Base-by-base conservation (phyloP, 495 filamentous ascomycete genomes). In the Xylaria palmicola region DNA sequence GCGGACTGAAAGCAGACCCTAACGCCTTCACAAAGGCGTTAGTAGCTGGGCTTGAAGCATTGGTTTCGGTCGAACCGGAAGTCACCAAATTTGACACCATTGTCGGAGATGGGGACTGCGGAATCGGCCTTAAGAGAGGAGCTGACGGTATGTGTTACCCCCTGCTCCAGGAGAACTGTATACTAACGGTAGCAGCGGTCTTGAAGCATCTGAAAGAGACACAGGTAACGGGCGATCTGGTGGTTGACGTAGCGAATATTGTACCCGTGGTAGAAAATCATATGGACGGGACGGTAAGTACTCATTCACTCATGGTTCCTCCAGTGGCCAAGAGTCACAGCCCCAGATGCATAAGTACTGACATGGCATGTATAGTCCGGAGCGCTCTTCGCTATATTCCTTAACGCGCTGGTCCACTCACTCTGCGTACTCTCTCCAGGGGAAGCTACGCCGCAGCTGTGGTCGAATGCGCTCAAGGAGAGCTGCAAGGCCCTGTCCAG, bases 91-190 rank as follows among this genome's bases (percentile, higher is more conserved):
- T 87, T 71, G 94, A 98, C 70, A 95, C 91, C 1, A 84, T 96
- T 26, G 92, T 97, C 50, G 94, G 94, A 49, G 94, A 98, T 72
- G 94, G 94, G 41, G 94, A 98, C 76, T 98, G 94, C 73, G 94
- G 94, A 1, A 87, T 92, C 29, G 92, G 92, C 0, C 78, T 98
- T 39, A 91, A 91, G 77, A 85, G 92, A 53, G 94, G 94, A 22
- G 94, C 94, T 32, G 91, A 97, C 81, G 80, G 85, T 86, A 66
- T 68, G 81, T 20, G n/a, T 24, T 15, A 2, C 34, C 24, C 43
- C 47, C 27, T 13, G 39, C 8, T 12, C 7, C 22, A 30, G 8
- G n/a, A 13, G 6, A 53, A 4, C 8, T 7, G 13, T 45, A 49
- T 34, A 26, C 47, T 62, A 24, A 68, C 49, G 29, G 24, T 30